These are phyloP conservation scores for Pulicaria dysenterica DNA, from an alignment of 129 eudicot genomes.

Conservation along the genomic window DNA sequence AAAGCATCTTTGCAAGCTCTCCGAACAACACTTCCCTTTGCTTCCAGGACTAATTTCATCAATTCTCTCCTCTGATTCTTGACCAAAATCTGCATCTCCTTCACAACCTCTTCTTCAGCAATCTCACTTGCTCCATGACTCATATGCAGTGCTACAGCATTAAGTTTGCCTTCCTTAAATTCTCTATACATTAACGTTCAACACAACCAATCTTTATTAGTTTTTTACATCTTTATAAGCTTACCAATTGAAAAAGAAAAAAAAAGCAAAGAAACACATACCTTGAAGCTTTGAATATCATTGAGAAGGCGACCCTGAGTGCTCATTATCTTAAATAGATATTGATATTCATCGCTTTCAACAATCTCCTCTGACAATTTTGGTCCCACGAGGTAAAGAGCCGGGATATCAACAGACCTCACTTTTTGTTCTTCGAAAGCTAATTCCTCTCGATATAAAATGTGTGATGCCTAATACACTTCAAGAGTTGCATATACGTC, in stretches of 20 bases:
- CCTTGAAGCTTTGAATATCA: too few species aligned
- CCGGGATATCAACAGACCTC: conserved; percentile 41
- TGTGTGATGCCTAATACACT: conserved; percentile 62
- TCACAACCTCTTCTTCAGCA: not conserved
- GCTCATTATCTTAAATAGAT: too few species aligned
- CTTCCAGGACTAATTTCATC: not conserved
- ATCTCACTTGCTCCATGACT: not conserved
- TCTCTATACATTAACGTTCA: not conserved
- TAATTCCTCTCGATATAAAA: conserved; percentile 50
- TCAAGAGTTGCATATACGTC: conserved; percentile 57
- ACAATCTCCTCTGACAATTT: too few species aligned
- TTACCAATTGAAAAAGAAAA: too few species aligned
- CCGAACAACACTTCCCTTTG: not conserved
- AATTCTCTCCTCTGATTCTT: not conserved
- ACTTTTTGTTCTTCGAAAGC: conserved; percentile 45
- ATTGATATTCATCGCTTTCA: too few species aligned
- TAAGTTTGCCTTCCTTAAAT: not conserved
- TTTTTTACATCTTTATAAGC: not conserved
- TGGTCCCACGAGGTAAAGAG: too few species aligned
- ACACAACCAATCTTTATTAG: not conserved
- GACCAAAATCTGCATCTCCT: conserved; percentile 10
- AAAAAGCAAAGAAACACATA: too few species aligned
- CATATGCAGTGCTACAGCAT: not conserved
- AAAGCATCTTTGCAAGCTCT: conserved; percentile 45
- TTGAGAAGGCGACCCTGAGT: too few species aligned